Evolutionary conservation across 768 basidiomycete species (phyloP).

Genomic region (Russula compacta): DNA sequence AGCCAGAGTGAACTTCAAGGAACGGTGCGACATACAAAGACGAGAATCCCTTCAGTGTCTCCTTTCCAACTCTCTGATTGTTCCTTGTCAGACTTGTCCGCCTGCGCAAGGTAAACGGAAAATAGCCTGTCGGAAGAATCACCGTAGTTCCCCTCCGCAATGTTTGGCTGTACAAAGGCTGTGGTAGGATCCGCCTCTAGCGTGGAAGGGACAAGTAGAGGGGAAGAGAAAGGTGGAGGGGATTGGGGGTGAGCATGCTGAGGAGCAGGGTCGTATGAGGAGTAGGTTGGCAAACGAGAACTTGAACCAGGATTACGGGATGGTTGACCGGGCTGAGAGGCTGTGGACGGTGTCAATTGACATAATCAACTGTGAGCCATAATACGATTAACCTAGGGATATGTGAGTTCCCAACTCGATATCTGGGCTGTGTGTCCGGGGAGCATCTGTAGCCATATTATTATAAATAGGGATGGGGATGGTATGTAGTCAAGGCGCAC

Average conservation of each 20-base stretch:
- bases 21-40: constrained; percentile 14
- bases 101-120: constrained; percentile 15
- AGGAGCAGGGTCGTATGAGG: not conserved
- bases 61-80: constrained; percentile 19
- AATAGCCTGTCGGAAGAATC: constrained; percentile 13
- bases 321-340: not conserved
- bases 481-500: not conserved
- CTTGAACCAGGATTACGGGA: not conserved
- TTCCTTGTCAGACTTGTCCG: constrained; percentile 15
- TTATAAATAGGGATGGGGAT: not conserved
- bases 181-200: not conserved
- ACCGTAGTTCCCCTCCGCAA: constrained; percentile 4
- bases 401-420: constrained; percentile 1
- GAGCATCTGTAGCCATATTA: not conserved
- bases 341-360: not conserved
- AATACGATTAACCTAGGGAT: not conserved
- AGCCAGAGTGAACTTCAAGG: not conserved
- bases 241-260: not conserved
- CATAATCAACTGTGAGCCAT: not conserved
- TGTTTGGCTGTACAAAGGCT: not conserved
- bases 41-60: constrained; percentile 19
- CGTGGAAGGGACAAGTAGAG: not conserved
- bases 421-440: constrained; percentile 8
- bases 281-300: constrained; percentile 9
- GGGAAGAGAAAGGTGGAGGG: not conserved